Evolutionary conservation across 2,329 filamentous ascomycete genomes (phyloP).

Genomic region (Fonsecaea erecta): DNA sequence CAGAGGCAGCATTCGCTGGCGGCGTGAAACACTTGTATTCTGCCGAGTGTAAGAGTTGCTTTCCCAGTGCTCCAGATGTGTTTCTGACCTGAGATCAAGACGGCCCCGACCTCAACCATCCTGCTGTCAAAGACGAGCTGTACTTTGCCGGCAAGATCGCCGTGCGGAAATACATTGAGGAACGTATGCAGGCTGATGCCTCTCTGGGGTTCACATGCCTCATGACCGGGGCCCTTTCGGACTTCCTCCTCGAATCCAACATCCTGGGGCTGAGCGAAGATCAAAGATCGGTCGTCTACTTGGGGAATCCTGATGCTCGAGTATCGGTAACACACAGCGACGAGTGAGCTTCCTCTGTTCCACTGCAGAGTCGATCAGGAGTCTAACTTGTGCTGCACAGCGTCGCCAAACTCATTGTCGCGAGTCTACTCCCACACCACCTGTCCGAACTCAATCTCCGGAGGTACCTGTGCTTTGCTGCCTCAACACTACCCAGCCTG

Average conservation of each 20-base stretch:
- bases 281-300: conserved; percentile 1
- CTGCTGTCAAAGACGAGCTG: conserved; percentile 4
- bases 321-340: conserved; percentile 9
- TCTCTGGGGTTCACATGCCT: conserved; percentile 16
- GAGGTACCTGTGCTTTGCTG: conserved; percentile 15
- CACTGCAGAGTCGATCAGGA: not conserved
- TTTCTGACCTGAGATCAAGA: conserved; percentile 8
- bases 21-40: conserved; percentile 18
- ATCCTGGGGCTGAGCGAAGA: conserved; percentile 8
- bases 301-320: conserved; percentile 10
- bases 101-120: conserved; percentile 10
- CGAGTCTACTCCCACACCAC: conserved; percentile 8
- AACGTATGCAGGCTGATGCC: not conserved
- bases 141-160: conserved; percentile 12
- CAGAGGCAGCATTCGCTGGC: conserved; percentile 14
- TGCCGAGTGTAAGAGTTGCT: conserved; percentile 8
- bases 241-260: conserved; percentile 5
- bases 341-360: conserved; percentile 10
- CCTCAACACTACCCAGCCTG: conserved; percentile 1
- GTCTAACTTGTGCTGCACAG: not conserved
- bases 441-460: not conserved
- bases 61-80: not conserved
- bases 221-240: conserved; percentile 3
- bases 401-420: conserved; percentile 10
- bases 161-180: conserved; percentile 12